Evolutionary conservation across 345 rosid genomes (phyloP).

Genomic region (Rhodamnia rubescens): DNA sequence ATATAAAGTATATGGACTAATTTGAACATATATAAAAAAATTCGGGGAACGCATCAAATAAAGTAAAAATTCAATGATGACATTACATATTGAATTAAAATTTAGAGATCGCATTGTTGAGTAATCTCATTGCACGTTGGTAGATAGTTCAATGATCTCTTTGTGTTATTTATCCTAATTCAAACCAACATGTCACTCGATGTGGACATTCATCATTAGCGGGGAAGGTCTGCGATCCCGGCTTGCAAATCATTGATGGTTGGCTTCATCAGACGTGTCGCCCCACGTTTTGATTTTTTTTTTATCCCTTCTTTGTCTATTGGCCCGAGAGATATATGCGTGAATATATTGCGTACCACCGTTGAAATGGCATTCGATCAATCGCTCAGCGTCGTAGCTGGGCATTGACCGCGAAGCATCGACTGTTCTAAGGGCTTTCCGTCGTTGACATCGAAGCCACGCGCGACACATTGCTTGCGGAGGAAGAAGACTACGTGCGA

Average conservation of each 20-base stretch:
- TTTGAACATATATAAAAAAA: fast-evolving
- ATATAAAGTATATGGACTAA: fast-evolving
- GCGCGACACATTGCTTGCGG: not conserved
- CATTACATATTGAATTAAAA: fast-evolving
- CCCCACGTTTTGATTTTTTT: not conserved
- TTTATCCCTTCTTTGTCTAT: not conserved
- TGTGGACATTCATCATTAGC: not conserved
- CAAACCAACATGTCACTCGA: not conserved
- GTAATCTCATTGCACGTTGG: no score
- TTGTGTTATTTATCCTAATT: no score
- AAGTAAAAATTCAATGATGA: not conserved
- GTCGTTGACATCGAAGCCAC: not conserved
- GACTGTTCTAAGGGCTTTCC: not conserved
- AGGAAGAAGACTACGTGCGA: not conserved
- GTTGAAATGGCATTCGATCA: not conserved
- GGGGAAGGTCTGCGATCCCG: not conserved
- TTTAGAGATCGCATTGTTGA: no score
- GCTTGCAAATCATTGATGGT: not conserved
- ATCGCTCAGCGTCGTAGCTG: not conserved
- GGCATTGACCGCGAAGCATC: not conserved
- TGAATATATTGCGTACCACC: not conserved
- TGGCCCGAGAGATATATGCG: not conserved
- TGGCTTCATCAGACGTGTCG: not conserved
- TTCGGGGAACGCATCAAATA: fast-evolving
- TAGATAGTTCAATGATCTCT: no score